Base-by-base conservation (phyloP, 2,329 filamentous ascomycete genomes). In the Thielaviopsis euricoi region DNA sequence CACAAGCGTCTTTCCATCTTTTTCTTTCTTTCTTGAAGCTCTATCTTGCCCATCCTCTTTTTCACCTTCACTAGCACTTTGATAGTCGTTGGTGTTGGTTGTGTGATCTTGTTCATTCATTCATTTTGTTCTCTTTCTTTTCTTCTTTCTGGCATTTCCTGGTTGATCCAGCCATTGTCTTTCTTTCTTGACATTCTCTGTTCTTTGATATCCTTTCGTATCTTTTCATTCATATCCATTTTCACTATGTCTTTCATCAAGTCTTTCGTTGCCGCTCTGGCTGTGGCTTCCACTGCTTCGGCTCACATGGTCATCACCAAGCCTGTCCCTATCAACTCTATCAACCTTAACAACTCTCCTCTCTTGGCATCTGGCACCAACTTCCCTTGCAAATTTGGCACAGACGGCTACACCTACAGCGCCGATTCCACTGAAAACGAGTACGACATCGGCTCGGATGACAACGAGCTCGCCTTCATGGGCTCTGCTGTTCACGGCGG, bases 401-500 rank as follows among this genome's bases (percentile, higher is more conserved):
- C 64, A 0, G 73, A 71, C 0, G 15, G 7, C 23, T 60, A 60
- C 26, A 19, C 22, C 3, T 58, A 26, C 26, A 55, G n/a, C 25
- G 48, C 19, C 19, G 49, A 23, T 13, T 46, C 58, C 15, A 55
- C 52, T 2, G 71, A 70, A 65, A 88, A 87, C 64, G 67, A 73
- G 0, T 87, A 86, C 69, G 72, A 76, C 0, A 76, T 85, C 15
- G 88, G 88, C 3, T 77, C 79, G 6, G 62, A 69, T 0, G 60
- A 63, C 0, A 80, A 86, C 64, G 68, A 72, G 0, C 75, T 96
- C 1, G 69, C 71, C 0, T 87, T 95, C 69, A 71, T 71, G 0
- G 90, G 89, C 40, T 73, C 76, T 53, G 90, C 89, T 2, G 81
- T 84, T 0, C 93, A 98, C 64, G 90, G 90, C 19, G 93, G 93